Base-by-base conservation (phyloP, 129 eudicot genomes). In the Erigeron canadensis region DNA sequence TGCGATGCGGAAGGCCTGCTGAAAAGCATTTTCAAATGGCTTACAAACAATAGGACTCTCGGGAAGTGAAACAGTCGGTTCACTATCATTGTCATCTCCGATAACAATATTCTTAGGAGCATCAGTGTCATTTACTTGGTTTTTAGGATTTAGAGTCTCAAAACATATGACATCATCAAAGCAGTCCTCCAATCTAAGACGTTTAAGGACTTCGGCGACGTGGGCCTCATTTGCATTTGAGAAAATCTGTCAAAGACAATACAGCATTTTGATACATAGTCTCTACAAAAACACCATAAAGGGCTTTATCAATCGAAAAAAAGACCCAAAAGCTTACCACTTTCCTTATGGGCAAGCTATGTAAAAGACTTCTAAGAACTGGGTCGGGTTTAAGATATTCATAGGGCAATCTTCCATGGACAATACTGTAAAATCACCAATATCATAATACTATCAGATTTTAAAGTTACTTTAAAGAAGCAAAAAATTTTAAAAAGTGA, bases 171-270 rank as follows among this genome's bases (percentile, higher is more conserved):
- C 80, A 40, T 81, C 75, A 6, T 95, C 99, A 67, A 95, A 95
- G 70, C 97, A 95, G 62, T 88, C 99, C 77, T 87, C 94, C 56
- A 95, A 73, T 63, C 94, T 96, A 44, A 95, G 97, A 60, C 87
- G 72, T 47, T 53, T 55, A 65, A 95, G 94, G 72, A 83, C 82
- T 76, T 83, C 74, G 22, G 89, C 96, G 41, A 88, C 97, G 67
- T 95, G 99, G 45, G 88, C 94, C 74, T 95, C 89, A 75, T 95
- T 89, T 18, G 89, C 95, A 72, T 95, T 95, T 6, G 99, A 90
- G 78, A 95, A 88, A 42, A 95, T 85, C 99, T 95, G 84, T 63
- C 11, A 45, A 8, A 61, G 28, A 66, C 8, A 68, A 7, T 0
- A 39, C 62, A 12, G 46, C n/a, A 42, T 5, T 1, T 70, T 62